A percentile compares a stretch with the other conserved stretches of the same genome.
Evolutionary conservation across 352 stramenopile species (phyloP).

Genomic region (Pythium brassicae): DNA sequence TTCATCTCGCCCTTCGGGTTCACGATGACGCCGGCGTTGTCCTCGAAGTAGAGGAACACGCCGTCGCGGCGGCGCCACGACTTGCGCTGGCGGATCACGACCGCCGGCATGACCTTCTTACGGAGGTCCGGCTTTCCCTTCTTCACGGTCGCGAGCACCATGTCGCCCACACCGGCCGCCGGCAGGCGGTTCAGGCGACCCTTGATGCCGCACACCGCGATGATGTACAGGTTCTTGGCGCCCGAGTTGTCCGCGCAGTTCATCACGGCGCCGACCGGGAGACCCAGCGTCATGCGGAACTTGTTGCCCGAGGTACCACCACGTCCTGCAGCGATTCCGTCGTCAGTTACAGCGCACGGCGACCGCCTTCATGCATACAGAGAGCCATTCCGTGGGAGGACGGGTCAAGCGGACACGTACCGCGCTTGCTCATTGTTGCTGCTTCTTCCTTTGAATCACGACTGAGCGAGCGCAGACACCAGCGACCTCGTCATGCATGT

Average conservation of each 20-base stretch:
- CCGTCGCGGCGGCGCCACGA: constrained; percentile 99
- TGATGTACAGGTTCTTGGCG: constrained; percentile 99
- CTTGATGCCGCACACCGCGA: constrained; percentile 99
- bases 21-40: constrained; percentile 99
- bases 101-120: constrained; percentile 99
- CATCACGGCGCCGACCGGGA: constrained; percentile 97
- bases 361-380: neutral
- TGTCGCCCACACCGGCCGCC: constrained; percentile 98
- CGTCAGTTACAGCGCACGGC: neutral
- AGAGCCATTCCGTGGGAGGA: neutral
- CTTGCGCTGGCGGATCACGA: constrained; percentile 99
- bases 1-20: constrained; percentile 99
- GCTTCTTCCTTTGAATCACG: constrained; percentile 82
- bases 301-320: constrained; percentile 97
- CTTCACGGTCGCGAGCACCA: constrained; percentile 99
- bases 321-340: constrained; percentile 68
- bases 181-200: constrained; percentile 99
- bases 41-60: constrained; percentile 99
- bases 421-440: constrained; percentile 81
- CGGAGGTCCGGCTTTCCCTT: constrained; percentile 99
- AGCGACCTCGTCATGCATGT: neutral
- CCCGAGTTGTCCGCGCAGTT: constrained; percentile 99
- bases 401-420: constrained; percentile 57
- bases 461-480: constrained; percentile 25
- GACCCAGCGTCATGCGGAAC: constrained; percentile 99